Evolutionary conservation across 2,329 filamentous ascomycete genomes (phyloP).

Genomic region (Dendrostoma leiphaemia): DNA sequence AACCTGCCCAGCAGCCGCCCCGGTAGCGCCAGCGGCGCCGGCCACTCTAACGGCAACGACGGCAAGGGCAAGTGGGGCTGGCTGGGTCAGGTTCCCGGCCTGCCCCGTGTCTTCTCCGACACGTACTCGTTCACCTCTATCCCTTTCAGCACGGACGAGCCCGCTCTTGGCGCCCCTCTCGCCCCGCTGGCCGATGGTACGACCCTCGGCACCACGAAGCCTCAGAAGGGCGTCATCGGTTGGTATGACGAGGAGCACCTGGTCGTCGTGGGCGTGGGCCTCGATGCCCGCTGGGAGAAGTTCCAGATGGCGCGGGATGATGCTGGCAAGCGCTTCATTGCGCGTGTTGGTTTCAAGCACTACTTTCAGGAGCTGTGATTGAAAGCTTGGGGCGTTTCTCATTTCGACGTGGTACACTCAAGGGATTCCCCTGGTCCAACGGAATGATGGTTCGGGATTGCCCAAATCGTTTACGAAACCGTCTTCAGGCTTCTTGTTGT

Average conservation of each 20-base stretch:
- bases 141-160: conserved; percentile 80
- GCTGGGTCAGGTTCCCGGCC: conserved; percentile 75
- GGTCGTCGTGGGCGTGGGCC: conserved; percentile 74
- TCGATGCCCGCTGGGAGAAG: conserved; percentile 83
- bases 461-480: not conserved
- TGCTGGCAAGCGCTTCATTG: conserved; percentile 64
- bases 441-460: not conserved
- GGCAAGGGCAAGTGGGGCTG: conserved; percentile 79
- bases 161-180: conserved; percentile 43
- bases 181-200: conserved; percentile 39
- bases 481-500: not conserved
- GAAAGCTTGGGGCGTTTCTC: not conserved
- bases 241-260: conserved; percentile 77
- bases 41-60: conserved; percentile 37
- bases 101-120: conserved; percentile 86
- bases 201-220: conserved; percentile 51
- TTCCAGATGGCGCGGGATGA: conserved; percentile 70
- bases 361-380: conserved; percentile 48
- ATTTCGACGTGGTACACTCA: too few species aligned
- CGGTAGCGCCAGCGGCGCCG: conserved; percentile 21
- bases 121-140: conserved; percentile 80
- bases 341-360: conserved; percentile 78
- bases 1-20: conserved; percentile 16
- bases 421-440: not conserved
- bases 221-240: conserved; percentile 80